Evolutionary conservation across 306 rosid genomes (phyloP), one percentile per base, ranked within the genome.

Genomic region (Notholithocarpus densiflorus): DNA sequence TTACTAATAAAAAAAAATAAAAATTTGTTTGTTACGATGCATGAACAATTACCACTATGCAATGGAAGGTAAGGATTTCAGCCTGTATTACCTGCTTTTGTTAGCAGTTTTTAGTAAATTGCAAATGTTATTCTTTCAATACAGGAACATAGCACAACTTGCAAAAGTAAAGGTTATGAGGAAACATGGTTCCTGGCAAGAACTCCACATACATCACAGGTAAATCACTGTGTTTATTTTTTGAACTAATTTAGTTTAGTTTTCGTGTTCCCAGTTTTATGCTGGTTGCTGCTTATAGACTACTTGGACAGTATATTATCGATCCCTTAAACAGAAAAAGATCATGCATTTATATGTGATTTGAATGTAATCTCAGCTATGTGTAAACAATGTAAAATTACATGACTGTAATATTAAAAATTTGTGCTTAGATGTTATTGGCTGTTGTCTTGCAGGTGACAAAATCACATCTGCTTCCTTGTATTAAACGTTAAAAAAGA

Each of bases 101-200:
- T 73, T 75, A 48, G 52, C 78, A 56, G 53, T 62, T 55, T 53
- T 66, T 26, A 51, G 51, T 53, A 66, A 54, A 66, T 53, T 54
- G 61, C 61, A 78, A 62, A 56, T 76, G 59, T 51, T 34, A 71
- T 75, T 71, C 68, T 62, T 45, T 70, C 31, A 62, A 79, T 77
- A 79, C 85, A 95, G 99, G 89, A 91, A 90, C 83, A 90, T 93
- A 61, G 84, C 89, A 34, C 97, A 93, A 72, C 90, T 95, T 77
- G 88, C 93, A 26, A 92, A 95, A 78, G 94, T 93, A 78, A 84
- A 70, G 86, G 21, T 90, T 74, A 89, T 90, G 92, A 89, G 75
- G 84, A 82, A 52, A 12, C 87, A 45, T 54, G 92, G 89, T 80
- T 75, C 23, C 18, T 95, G 98, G 99, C 66, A 91, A 84, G 94